Percentiles rank a stretch among this genome's conserved stretches.
Evolutionary conservation across 1,284 basidiomycete genomes (phyloP).

Genomic region (Kwoniella shivajii): DNA sequence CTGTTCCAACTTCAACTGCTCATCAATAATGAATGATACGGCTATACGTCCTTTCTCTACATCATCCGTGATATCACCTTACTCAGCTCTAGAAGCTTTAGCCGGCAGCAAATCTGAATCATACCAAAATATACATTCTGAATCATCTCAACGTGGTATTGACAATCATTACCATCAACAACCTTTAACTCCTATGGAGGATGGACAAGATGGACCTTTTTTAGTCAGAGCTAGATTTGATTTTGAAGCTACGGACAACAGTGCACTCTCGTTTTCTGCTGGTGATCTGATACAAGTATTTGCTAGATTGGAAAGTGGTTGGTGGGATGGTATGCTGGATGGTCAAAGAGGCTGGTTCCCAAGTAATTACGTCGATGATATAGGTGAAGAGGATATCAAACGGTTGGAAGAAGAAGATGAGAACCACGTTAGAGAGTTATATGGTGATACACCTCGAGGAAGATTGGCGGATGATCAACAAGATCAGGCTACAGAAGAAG

Average conservation of each 20-base stretch:
- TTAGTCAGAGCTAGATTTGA: conserved; percentile 93
- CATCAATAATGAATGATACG: conserved; percentile 16
- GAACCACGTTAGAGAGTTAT: neutral
- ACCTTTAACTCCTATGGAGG: conserved; percentile 2
- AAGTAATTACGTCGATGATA: conserved; percentile 84
- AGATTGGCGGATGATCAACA: neutral
- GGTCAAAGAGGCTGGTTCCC: conserved; percentile 96
- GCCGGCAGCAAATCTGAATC: conserved; percentile 1
- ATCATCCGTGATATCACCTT: conserved; percentile 26
- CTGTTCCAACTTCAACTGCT: neutral
- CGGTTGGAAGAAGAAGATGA: neutral
- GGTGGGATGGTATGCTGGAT: conserved; percentile 96
- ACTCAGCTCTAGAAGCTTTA: conserved; percentile 27
- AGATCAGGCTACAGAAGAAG: conserved; percentile 10
- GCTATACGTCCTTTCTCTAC: conserved; percentile 17
- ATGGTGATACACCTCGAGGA: neutral
- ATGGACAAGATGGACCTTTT: conserved; percentile 48
- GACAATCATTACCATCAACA: neutral
- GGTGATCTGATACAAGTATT: conserved; percentile 94
- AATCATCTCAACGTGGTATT: neutral
- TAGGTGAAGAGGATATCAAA: conserved; percentile 48
- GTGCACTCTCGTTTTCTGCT: conserved; percentile 81
- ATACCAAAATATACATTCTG: neutral
- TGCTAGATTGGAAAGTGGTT: conserved; percentile 86
- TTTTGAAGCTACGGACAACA: conserved; percentile 82